Evolutionary conservation across 2,329 filamentous ascomycete species (phyloP).

Genomic region (Lachnellula hyalina): DNA sequence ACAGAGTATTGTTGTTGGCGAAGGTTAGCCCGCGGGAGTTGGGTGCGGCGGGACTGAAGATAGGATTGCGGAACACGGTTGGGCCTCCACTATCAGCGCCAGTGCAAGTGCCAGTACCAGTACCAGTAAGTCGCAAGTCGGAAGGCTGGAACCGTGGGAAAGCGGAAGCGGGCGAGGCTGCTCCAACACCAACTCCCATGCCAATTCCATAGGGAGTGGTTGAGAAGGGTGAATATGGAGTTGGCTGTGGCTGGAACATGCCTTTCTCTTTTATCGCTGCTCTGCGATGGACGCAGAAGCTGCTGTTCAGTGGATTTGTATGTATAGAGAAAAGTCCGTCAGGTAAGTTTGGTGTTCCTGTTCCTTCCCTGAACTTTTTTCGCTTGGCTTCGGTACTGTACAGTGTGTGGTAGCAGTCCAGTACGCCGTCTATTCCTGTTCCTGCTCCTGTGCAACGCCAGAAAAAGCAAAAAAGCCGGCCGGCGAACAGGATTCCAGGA

Average conservation of each 20-base stretch:
- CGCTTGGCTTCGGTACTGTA: too few species aligned
- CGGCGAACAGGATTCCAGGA: neutral
- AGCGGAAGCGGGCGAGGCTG: slow-evolving; percentile 1
- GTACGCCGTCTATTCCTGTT: neutral
- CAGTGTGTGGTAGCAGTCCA: neutral
- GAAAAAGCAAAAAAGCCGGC: neutral
- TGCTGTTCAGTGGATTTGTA: too few species aligned
- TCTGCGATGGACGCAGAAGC: neutral
- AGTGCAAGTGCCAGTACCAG: neutral
- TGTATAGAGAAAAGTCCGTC: too few species aligned
- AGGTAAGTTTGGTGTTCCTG: neutral
- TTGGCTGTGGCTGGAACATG: slow-evolving; percentile 32
- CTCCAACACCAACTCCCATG: too few species aligned
- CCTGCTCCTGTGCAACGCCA: neutral
- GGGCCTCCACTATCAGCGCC: slow-evolving; percentile 14
- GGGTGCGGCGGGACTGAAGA: slow-evolving; percentile 20
- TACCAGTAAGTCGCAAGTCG: neutral
- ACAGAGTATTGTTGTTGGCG: slow-evolving; percentile 9
- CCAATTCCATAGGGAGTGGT: slow-evolving; percentile 15
- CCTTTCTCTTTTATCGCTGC: slow-evolving; percentile 2
- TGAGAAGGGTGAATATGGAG: slow-evolving; percentile 24
- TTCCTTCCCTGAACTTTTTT: neutral
- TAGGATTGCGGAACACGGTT: slow-evolving; percentile 21
- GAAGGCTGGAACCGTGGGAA: slow-evolving; percentile 17
- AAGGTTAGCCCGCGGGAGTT: slow-evolving; percentile 3